Conservation (phyloP, 2,329 filamentous ascomycete species). For the Fusarium miscanthi region DNA sequence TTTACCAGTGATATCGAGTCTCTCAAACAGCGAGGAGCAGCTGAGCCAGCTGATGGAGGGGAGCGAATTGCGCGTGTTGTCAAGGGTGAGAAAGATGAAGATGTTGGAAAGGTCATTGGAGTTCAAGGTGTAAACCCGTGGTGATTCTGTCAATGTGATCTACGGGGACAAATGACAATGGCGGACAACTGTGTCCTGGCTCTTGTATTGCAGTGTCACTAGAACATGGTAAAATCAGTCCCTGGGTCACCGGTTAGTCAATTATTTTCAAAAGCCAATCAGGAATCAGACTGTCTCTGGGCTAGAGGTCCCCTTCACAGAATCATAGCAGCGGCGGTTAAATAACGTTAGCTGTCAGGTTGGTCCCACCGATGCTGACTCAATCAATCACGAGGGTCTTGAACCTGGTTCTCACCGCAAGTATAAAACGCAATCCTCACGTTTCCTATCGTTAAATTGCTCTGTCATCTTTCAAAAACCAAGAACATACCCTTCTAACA, state of each 20-base stretch:
- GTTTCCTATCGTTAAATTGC: accelerated
- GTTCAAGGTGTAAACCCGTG: neutral
- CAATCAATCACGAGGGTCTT: neutral
- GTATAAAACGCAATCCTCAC: accelerated
- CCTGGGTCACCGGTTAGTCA: accelerated
- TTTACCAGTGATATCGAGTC: neutral
- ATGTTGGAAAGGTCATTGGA: neutral
- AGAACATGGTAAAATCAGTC: accelerated
- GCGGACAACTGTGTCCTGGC: accelerated
- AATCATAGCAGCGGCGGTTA: accelerated
- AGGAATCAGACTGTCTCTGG: accelerated
- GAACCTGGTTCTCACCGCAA: neutral
- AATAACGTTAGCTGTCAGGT: neutral
- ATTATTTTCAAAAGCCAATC: accelerated
- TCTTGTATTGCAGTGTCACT: too few relatives aligned
- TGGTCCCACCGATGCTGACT: conserved; percentile 6
- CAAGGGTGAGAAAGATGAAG: neutral
- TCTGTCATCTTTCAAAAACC: accelerated
- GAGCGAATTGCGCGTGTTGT: neutral
- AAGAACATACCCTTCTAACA: accelerated
- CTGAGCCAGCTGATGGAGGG: conserved; percentile 2
- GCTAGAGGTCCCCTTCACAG: accelerated
- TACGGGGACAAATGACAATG: accelerated
- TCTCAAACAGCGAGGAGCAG: neutral
- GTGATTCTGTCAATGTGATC: accelerated